Conservation (phyloP, 169 alveolate genomes). For the Plasmodium gonderi region DNA sequence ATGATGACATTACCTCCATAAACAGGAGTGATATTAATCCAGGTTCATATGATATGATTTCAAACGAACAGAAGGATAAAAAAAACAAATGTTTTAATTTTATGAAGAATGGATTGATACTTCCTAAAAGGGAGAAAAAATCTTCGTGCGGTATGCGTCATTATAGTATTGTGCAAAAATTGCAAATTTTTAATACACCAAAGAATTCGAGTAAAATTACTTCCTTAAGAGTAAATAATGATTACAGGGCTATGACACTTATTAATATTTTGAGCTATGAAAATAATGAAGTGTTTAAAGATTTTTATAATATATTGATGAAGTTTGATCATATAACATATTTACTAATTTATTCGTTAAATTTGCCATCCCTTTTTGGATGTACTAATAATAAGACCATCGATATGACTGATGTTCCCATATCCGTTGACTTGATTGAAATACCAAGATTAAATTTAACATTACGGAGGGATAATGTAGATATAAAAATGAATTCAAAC, state of each 20-base stretch:
- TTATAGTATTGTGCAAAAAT: conserved; percentile 57
- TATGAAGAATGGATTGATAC: not conserved
- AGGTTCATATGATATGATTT: too few species aligned
- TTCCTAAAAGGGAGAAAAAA: not conserved
- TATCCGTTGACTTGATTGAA: conserved; percentile 55
- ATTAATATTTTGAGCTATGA: conserved; percentile 56
- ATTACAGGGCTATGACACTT: conserved; percentile 47
- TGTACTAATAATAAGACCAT: not conserved
- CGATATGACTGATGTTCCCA: not conserved
- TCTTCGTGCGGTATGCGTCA: not conserved
- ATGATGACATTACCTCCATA: too few species aligned
- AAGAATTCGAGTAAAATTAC: conserved; percentile 39
- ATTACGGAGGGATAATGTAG: conserved; percentile 30
- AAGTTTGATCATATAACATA: conserved; percentile 71
- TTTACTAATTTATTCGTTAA: conserved; percentile 52
- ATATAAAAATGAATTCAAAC: not conserved
- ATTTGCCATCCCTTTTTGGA: conserved; percentile 35
- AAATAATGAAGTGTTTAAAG: conserved; percentile 60
- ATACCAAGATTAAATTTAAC: conserved; percentile 68
- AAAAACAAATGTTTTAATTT: not conserved
- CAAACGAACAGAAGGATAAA: not conserved
- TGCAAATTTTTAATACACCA: conserved; percentile 3
- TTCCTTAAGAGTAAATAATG: conserved; percentile 41
- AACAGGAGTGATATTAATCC: too few species aligned
- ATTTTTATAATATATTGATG: conserved; percentile 45